Base-by-base conservation (phyloP, 2,329 filamentous ascomycete genomes). In the Teratosphaeria destructans region DNA sequence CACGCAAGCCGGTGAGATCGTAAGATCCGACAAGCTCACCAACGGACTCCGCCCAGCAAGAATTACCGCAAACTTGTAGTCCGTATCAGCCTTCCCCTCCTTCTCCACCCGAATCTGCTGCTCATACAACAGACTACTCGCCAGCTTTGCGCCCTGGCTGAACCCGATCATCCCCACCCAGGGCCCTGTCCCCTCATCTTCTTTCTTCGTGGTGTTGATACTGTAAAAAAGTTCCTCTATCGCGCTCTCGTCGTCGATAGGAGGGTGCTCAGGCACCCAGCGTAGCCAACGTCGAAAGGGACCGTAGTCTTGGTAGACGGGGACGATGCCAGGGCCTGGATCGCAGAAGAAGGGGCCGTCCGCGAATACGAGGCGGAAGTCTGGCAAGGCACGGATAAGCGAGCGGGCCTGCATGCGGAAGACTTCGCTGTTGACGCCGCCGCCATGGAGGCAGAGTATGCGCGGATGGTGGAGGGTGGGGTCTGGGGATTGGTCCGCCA, bases 361-460 rank as follows among this genome's bases (percentile, higher is more conserved):
- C 64, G 82, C 84, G 74, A 87, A 93, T 68, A 88, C 84, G 64
- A 91, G 80, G 49, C 88, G 84, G 72, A 90, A 90, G 54, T 79
- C 73, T 6, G 79, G 71, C 0, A 90, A 80, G 58, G 75, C 68
- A 54, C 71, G 69, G 57, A 77, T 75, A 6, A 84, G 72, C 5
- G 76, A 76, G 62, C 88, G 87, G 65, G 84, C 83, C 75, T 92
- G 88, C 11, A 81, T 72, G 62, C 80, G 76, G 76, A 91, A 91
- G 71, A 90, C 83, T 49, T 78, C 70, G n/a, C 81, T 85, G 68
- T 87, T 90, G 64, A 86, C 84, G 62, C 88, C 88, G 67, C 88
- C 88, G 70, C 88, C 88, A 72, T 92, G 88, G n/a, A 92, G 83
- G 74, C 87, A 91, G 65, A 92, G 85, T 65, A 92, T 84, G 61